Evolutionary conservation across 306 rosid species (phyloP), one percentile per base, ranked within the genome.

Genomic region (Prunus campanulata): DNA sequence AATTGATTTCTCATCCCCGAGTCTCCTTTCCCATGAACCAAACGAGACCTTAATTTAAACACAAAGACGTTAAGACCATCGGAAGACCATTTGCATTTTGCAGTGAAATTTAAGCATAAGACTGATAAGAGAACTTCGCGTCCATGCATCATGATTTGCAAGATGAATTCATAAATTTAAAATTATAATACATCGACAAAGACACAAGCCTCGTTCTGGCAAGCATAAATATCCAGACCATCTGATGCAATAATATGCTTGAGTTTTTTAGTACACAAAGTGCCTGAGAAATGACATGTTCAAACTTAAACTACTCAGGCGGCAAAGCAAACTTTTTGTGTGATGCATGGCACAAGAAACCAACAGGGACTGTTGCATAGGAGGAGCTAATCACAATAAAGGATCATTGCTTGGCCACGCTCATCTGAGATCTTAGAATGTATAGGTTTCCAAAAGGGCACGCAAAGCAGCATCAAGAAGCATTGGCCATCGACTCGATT

Each of bases 401-500:
- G 71, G 59, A 75, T 67, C 57, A 67, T 52, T 52, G 83, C 39
- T 65, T 44, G 72, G 77, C 52, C 56, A 60, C 32, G 57, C 39
- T 65, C 77, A 64, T 71, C 68, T 72, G 65, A 29, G 80, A 76
- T 59, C 74, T 50, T 18, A 62, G 55, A 42, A 44, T 18, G 69
- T 15, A 15, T 30, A 29, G 2, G 60, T 59, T 77, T 51, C 70
- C 74, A 24, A 65, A 68, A 72, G 76, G 50, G 49, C 77, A 24
- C 25, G 63, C 68, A 71, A 6, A 30, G 20, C 59, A 76, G 71
- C 83, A 85, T 84, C 77, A 85, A 81, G 85, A 86, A 75, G 93
- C 70, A 74, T 56, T 88, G 55, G 98, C 98, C 97, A 96, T 84
- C 64, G 99, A 92, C 83, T 96, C 98, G 5, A 96, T 92, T 56